These are phyloP conservation scores for Sclerotinia nivalis DNA, from an alignment of 2,329 filamentous ascomycete genomes.

Conservation along the genomic window DNA sequence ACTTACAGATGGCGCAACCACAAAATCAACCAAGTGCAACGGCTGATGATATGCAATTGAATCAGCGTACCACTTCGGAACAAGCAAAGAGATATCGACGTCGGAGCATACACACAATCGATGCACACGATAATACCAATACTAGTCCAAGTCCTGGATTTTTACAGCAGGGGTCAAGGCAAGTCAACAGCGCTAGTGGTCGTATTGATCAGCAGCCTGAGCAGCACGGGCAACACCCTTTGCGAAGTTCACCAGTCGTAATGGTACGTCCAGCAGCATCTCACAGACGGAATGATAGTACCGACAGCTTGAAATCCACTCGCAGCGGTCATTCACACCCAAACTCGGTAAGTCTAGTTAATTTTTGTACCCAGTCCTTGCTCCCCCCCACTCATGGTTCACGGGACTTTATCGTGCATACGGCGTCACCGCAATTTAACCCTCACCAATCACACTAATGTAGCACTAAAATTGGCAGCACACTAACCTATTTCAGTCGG, in stretches of 20 bases:
- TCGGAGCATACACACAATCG: slow-evolving; percentile 75
- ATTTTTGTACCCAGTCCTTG: slow-evolving; percentile 17
- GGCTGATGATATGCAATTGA: slow-evolving; percentile 50
- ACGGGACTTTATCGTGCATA: slow-evolving; percentile 30
- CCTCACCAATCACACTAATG: slow-evolving; percentile 37
- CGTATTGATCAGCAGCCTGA: slow-evolving; percentile 39
- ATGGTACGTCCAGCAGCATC: slow-evolving; percentile 35
- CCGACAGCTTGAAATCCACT: slow-evolving; percentile 63
- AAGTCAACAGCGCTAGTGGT: slow-evolving; percentile 38
- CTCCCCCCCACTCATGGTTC: slow-evolving; percentile 24
- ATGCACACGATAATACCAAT: slow-evolving; percentile 39
- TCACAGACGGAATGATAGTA: slow-evolving; percentile 54
- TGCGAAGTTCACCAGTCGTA: slow-evolving; percentile 40
- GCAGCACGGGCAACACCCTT: slow-evolving; percentile 38
- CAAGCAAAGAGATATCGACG: slow-evolving; percentile 75
- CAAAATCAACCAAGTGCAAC: slow-evolving; percentile 28
- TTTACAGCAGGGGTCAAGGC: slow-evolving; percentile 36
- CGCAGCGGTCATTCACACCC: slow-evolving; percentile 61
- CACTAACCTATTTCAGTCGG: slow-evolving; percentile 57
- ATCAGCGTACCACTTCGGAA: slow-evolving; percentile 59
- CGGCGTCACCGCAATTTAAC: slow-evolving; percentile 36
- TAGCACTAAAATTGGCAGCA: slow-evolving; percentile 36
- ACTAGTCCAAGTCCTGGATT: slow-evolving; percentile 28
- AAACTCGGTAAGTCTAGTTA: slow-evolving; percentile 60
- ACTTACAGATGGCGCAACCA: slow-evolving; percentile 38